Evolutionary conservation across 371 early-diverging fungal species (phyloP).

Genomic region (Lichtheimia ramosa): DNA sequence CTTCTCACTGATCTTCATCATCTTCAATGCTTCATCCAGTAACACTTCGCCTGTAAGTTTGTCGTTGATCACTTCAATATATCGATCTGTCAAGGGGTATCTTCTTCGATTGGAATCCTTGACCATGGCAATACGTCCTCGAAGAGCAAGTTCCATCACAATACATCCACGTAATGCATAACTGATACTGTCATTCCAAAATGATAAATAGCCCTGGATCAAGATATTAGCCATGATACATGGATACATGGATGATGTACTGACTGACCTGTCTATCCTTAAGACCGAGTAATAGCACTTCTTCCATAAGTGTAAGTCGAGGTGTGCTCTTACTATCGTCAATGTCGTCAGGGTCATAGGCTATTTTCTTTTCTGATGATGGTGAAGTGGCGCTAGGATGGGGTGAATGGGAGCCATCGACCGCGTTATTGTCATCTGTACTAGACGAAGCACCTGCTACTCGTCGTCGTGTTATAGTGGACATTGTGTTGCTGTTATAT

Average conservation of each 20-base stretch:
- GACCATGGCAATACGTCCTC: conserved; percentile 84
- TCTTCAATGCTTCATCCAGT: conserved; percentile 89
- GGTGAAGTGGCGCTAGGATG: conserved; percentile 14
- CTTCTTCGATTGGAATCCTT: conserved; percentile 85
- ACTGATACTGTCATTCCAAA: conserved; percentile 98
- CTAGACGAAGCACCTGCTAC: conserved; percentile 17
- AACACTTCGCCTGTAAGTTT: conserved; percentile 92
- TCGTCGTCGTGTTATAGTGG: conserved; percentile 48
- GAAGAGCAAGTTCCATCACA: conserved; percentile 91
- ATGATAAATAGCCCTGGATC: conserved; percentile 87
- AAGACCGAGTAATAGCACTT: conserved; percentile 88
- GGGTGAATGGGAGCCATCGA: conserved; percentile 4
- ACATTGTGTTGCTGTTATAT: conserved; percentile 23
- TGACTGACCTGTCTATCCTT: conserved; percentile 87
- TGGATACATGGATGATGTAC: background rate
- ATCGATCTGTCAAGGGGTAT: conserved; percentile 76
- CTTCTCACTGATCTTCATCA: conserved; percentile 77
- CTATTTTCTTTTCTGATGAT: conserved; percentile 38
- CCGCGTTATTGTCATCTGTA: conserved; percentile 1
- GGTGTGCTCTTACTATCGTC: conserved; percentile 69
- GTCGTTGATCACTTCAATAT: conserved; percentile 83
- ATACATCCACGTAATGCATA: conserved; percentile 95
- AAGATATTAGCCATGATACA: background rate
- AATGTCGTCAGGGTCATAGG: conserved; percentile 51
- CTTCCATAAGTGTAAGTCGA: conserved; percentile 90